Evolutionary conservation across 148 eudicot genomes (phyloP).

Genomic region (Rhododendron molle): DNA sequence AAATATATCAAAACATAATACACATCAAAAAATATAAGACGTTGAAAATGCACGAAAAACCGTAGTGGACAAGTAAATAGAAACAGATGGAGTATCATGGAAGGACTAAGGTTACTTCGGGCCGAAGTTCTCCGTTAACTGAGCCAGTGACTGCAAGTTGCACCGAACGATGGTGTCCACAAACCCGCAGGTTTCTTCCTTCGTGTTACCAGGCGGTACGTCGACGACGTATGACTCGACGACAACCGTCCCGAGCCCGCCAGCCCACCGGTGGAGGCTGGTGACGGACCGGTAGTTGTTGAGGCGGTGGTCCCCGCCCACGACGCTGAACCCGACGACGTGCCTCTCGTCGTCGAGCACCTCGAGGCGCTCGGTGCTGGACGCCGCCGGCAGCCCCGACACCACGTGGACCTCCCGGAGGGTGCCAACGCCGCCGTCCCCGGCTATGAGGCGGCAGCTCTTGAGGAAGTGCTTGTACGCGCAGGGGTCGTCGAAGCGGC

Average conservation of each 20-base stretch:
- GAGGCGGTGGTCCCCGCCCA: slow-evolving; percentile 33
- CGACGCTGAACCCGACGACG: slow-evolving; percentile 26
- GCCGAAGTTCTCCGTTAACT: slow-evolving; percentile 20
- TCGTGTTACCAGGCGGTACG: slow-evolving; percentile 26
- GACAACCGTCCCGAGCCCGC: slow-evolving; percentile 22
- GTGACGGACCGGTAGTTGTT: slow-evolving; percentile 26
- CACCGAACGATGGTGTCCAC: slow-evolving; percentile 35
- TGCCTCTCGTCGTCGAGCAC: slow-evolving; percentile 34
- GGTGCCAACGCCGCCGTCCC: slow-evolving; percentile 27
- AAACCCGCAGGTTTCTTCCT: slow-evolving; percentile 30
- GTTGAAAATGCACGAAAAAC: too few relatives aligned
- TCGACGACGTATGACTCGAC: slow-evolving; percentile 40
- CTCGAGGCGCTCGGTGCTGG: slow-evolving; percentile 32
- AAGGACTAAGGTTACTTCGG: background rate
- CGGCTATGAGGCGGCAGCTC: slow-evolving; percentile 39
- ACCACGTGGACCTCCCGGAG: slow-evolving; percentile 24
- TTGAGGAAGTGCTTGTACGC: slow-evolving; percentile 41
- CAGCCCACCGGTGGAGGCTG: slow-evolving; percentile 15
- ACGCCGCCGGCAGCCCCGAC: slow-evolving; percentile 32
- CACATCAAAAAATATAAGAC: too few relatives aligned
- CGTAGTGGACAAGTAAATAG: too few relatives aligned
- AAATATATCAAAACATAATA: too few relatives aligned
- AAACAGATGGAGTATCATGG: too few relatives aligned
- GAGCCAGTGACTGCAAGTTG: slow-evolving; percentile 31
- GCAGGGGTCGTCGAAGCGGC: slow-evolving; percentile 45